Evolutionary conservation across 768 basidiomycete genomes (phyloP).

Genomic region (Chlorophyllum brunneum): DNA sequence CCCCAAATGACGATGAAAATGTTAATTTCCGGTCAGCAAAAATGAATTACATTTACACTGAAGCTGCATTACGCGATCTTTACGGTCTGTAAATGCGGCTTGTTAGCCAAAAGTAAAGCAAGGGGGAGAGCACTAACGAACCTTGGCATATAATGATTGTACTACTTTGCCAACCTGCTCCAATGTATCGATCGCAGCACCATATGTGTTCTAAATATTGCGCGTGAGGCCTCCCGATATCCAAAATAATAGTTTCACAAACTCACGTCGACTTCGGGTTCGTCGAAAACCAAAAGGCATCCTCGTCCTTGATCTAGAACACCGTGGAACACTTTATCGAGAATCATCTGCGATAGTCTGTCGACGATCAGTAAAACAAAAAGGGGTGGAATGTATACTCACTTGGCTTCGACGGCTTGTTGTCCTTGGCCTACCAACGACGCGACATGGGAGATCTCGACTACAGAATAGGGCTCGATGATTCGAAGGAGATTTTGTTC

Average conservation of each 20-base stretch:
- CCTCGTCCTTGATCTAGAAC: conserved; percentile 97
- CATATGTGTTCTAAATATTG: conserved; percentile 69
- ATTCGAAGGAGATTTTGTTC: conserved; percentile 95
- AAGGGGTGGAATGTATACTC: conserved; percentile 22
- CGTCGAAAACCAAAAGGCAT: conserved; percentile 87
- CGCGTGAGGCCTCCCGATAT: neutral
- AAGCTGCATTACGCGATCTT: conserved; percentile 22
- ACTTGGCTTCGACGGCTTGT: conserved; percentile 91
- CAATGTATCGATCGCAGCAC: conserved; percentile 84
- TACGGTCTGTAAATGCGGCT: conserved; percentile 16
- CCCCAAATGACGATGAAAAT: too few species aligned
- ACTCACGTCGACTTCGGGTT: conserved; percentile 80
- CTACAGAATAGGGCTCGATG: conserved; percentile 92
- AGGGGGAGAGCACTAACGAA: conserved; percentile 7
- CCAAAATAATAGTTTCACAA: conserved; percentile 8
- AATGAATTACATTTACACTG: too few species aligned
- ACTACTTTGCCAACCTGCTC: conserved; percentile 94
- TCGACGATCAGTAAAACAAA: neutral
- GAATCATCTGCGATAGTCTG: conserved; percentile 96
- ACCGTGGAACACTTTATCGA: conserved; percentile 91
- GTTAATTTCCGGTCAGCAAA: too few species aligned
- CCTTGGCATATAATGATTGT: conserved; percentile 87
- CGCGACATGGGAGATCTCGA: conserved; percentile 90
- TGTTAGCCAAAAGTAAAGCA: neutral
- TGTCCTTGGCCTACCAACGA: conserved; percentile 82